A percentile compares a stretch with the other conserved stretches of the same genome.
These are phyloP conservation scores for Naganishia vishniacii DNA, from an alignment of 768 basidiomycete species.

Conservation along the genomic window DNA sequence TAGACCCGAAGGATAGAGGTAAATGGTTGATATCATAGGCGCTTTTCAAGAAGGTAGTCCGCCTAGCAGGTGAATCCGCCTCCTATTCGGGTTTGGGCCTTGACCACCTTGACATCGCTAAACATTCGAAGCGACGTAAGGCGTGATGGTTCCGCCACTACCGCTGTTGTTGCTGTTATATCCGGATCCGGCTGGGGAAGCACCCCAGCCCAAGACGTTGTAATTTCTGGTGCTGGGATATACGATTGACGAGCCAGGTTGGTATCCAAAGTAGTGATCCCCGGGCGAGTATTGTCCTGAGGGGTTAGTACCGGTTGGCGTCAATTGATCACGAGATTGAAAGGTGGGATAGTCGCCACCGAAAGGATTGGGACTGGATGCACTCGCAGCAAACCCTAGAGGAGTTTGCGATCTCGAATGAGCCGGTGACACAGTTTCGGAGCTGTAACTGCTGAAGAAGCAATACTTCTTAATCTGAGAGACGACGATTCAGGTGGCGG, in stretches of 20 bases:
- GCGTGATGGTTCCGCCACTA: slow-evolving; percentile 14
- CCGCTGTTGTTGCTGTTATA: neutral
- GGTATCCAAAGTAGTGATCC: slow-evolving; percentile 13
- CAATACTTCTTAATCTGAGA: slow-evolving; percentile 45
- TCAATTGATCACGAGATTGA: slow-evolving; percentile 12
- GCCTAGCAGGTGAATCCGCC: too few species aligned
- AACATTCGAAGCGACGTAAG: slow-evolving; percentile 1
- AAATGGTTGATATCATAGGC: too few species aligned
- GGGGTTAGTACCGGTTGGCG: slow-evolving; percentile 1
- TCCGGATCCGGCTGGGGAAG: neutral
- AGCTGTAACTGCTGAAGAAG: slow-evolving; percentile 40
- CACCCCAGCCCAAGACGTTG: slow-evolving; percentile 1
- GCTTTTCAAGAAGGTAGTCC: too few species aligned
- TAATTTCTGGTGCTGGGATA: neutral
- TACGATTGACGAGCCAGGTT: neutral
- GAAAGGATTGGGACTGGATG: slow-evolving; percentile 18
- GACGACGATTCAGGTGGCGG: neutral
- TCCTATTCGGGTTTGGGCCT: too few species aligned
- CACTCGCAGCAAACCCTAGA: slow-evolving; percentile 1
- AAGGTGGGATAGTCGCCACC: slow-evolving; percentile 18
- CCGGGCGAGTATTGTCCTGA: slow-evolving; percentile 1
- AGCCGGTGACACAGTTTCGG: slow-evolving; percentile 35
- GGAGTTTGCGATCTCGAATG: slow-evolving; percentile 24
- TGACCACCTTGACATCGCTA: neutral
- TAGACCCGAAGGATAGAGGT: too few species aligned